Conservation (phyloP, 164 flowering plant genomes). For the Buxus sempervirens region DNA sequence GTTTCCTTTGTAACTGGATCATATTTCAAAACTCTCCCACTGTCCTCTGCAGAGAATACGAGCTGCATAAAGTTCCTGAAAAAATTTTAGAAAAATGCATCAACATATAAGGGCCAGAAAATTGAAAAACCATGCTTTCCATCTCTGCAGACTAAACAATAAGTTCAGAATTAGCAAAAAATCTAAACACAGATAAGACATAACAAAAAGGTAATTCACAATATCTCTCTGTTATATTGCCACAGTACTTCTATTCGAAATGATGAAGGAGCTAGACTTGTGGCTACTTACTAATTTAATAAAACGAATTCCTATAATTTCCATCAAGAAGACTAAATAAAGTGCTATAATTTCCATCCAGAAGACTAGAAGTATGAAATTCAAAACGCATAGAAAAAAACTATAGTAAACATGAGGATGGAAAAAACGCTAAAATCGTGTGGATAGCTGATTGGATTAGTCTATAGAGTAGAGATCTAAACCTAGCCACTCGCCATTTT, state of each 20-base stretch:
- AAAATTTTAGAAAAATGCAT: neutral
- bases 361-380: too few relatives aligned
- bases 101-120: neutral
- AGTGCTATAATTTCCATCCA: too few relatives aligned
- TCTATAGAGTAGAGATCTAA: too few relatives aligned
- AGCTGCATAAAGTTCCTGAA: constrained; percentile 81
- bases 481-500: too few relatives aligned
- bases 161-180: neutral
- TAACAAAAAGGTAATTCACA: neutral
- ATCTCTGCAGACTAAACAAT: neutral
- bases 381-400: too few relatives aligned
- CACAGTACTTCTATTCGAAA: neutral
- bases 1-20: constrained; percentile 63
- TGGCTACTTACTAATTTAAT: neutral
- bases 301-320: neutral
- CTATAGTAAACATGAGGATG: too few relatives aligned
- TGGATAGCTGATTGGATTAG: too few relatives aligned
- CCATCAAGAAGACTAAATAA: neutral
- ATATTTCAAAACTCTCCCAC: constrained; percentile 84
- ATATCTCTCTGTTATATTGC: neutral
- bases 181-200: neutral
- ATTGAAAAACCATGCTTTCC: neutral
- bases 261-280: neutral
- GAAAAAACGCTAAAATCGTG: too few relatives aligned
- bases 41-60: constrained; percentile 70